Base-by-base conservation (phyloP, 2,329 filamentous ascomycete species). In the Diaporthe nobilis region DNA sequence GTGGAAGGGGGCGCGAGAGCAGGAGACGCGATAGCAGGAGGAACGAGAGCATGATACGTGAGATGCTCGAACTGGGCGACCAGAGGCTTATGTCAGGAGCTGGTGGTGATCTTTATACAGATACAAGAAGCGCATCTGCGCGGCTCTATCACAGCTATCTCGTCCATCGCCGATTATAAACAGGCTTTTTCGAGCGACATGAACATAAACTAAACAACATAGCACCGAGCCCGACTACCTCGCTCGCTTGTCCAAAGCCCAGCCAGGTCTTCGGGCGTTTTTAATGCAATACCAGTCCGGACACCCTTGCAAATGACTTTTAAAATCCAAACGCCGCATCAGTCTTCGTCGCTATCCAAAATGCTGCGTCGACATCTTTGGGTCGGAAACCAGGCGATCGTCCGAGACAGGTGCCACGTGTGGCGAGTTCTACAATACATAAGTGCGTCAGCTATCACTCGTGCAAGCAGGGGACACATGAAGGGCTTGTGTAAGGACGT, bases 341-440 rank as follows among this genome's bases (percentile, higher is more conserved):
- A 42, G 34, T 75, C 47, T 70, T 74, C 9, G 61, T 67, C 15
- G 72, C 75, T 44, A 58, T 75, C 79, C 81, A 80, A 68, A 82
- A 81, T 28, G 83, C 81, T 9, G 74, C 58, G 47, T 83, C 81
- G 22, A 85, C 79, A 55, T 83, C 81, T 20, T 55, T 39, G 25
- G 77, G 76, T 20, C 79, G 79, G 70, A 84, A 81, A 0, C 82
- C 83, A 2, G 83, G 82, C 4, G 82, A 77, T 42, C 81, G 77
- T 1, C 82, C 82, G 0, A 85, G 77, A 72, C 83, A 85, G 0
- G 79, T 80, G 1, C 75, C 80, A 1, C 80, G 77, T 1, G 74
- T 49, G 4, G 79, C 78, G n/a, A 85, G 72, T 77, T 83, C 83
- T 83, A 71, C n/a, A 22, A 28, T 25, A 10, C 2, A 73, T 20